Evolutionary conservation across 805 yeast genomes (phyloP), one percentile per base, ranked within the genome.

Genomic region (Yarrowia sp.): DNA sequence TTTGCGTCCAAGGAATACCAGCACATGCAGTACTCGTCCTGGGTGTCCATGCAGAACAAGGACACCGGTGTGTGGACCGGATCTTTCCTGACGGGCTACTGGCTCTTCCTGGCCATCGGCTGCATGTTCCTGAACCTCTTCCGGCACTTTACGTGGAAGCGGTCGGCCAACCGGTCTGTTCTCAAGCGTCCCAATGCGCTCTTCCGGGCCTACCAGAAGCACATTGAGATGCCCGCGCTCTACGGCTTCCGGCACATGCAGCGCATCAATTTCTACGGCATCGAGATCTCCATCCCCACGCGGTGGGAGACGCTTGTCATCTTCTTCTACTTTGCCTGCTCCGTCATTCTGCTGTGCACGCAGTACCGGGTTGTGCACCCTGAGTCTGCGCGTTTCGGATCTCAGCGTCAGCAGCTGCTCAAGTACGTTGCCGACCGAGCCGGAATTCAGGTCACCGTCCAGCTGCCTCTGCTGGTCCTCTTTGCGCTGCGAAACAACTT

Each of bases 401-500:
- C 73, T 0, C 74, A 72, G 35, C 60, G 68, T 58, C 65, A 66
- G 32, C 80, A 81, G 12, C 68, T 77, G 66, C 66, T 76, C 66
- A 71, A 81, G 25, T 78, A 72, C 64, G 66, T 73, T 51, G 80
- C 81, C 5, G 94, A 83, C 66, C 75, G 89, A 67, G 67, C 84
- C 1, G 87, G 84, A 2, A 77, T 84, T 25, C 68, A 83, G 46
- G 70, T 77, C 3, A 76, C 78, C n/a, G 71, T 79, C 73, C 72
- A 75, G 63, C 44, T 79, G 35, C 89, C 90, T 3, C 70, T 83
- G 46, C 65, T 84, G 46, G 74, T 83, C 31, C 71, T 84, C 55
- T 84, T 85, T 68, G 84, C 88, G 1, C 83, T 87, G 41, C 74
- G 89, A 66, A 85, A 85, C 71, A 85, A 85, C 68, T 70, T 86